These are phyloP conservation scores for Exophiala xenobiotica DNA, from an alignment of 2,329 filamentous ascomycete genomes.

Conservation along the genomic window DNA sequence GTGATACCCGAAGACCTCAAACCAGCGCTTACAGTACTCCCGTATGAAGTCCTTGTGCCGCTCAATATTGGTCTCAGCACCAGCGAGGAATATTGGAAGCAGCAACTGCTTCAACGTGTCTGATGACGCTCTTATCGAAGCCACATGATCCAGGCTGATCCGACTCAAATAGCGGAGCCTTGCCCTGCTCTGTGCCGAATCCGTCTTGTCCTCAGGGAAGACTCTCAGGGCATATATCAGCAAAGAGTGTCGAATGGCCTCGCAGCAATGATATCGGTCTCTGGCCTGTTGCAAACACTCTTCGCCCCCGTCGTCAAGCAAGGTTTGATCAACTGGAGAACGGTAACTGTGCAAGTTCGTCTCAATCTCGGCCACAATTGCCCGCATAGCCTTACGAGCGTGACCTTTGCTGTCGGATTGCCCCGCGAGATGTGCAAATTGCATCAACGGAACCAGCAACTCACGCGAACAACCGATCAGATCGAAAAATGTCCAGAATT, in stretches of 20 bases:
- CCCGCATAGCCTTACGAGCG: neutral
- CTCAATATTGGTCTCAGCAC: neutral
- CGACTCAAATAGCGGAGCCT: neutral
- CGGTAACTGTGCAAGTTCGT: neutral
- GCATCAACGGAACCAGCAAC: conserved; percentile 1
- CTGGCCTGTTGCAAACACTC: neutral
- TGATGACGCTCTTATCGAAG: neutral
- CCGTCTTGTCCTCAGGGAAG: neutral
- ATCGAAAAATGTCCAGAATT: neutral
- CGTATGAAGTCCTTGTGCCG: neutral
- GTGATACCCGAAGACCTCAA: neutral
- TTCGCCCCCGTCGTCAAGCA: neutral
- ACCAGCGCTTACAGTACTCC: neutral
- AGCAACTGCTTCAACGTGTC: neutral
- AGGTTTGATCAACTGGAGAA: neutral
- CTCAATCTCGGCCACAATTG: neutral
- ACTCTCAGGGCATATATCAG: neutral
- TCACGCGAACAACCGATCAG: neutral
- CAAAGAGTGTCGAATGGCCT: neutral
- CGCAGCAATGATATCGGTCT: neutral
- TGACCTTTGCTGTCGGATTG: too few relatives aligned
- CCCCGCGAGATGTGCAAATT: neutral
- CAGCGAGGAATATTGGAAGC: neutral
- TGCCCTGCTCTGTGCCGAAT: neutral
- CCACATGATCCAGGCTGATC: neutral